Percentiles rank a stretch among this genome's conserved stretches.
Conservation (phyloP, 2,329 filamentous ascomycete genomes). For the Arthrobotrys iridis region DNA sequence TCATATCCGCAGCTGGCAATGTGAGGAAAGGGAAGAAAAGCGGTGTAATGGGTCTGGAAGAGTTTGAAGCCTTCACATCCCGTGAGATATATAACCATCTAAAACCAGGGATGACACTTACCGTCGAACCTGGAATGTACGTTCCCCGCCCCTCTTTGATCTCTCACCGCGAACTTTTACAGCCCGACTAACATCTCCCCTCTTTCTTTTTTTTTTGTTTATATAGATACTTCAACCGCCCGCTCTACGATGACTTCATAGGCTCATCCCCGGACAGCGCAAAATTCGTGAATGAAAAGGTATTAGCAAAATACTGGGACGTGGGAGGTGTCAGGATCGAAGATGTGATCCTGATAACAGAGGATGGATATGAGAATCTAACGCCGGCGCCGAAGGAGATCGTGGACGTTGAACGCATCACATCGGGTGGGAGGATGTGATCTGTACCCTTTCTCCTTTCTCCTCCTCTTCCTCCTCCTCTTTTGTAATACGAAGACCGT, state of each 20-base stretch:
- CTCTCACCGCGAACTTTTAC: too few species aligned
- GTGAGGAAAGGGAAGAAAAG: conserved; percentile 69
- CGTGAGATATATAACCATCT: conserved; percentile 60
- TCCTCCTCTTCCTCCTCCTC: too few species aligned
- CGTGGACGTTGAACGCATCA: conserved; percentile 34
- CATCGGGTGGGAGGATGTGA: neutral
- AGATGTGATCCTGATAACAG: conserved; percentile 84
- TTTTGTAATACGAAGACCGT: too few species aligned
- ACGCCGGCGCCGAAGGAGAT: conserved; percentile 77
- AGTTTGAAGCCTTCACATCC: conserved; percentile 19
- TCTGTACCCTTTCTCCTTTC: too few species aligned
- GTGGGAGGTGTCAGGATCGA: conserved; percentile 94
- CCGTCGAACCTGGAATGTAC: conserved; percentile 78
- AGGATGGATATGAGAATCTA: conserved; percentile 82
- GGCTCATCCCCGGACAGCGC: conserved; percentile 69
- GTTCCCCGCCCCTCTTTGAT: conserved; percentile 56
- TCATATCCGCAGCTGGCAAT: conserved; percentile 11
- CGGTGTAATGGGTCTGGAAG: conserved; percentile 73
- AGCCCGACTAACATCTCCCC: too few species aligned
- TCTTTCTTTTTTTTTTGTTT: neutral
- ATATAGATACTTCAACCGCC: conserved; percentile 73
- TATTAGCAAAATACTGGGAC: conserved; percentile 75
- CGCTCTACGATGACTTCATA: conserved; percentile 76
- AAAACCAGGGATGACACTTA: conserved; percentile 74
- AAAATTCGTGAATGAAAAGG: conserved; percentile 72